Evolutionary conservation across 495 filamentous ascomycete genomes (phyloP).

Genomic region (Penicillium odoratum): DNA sequence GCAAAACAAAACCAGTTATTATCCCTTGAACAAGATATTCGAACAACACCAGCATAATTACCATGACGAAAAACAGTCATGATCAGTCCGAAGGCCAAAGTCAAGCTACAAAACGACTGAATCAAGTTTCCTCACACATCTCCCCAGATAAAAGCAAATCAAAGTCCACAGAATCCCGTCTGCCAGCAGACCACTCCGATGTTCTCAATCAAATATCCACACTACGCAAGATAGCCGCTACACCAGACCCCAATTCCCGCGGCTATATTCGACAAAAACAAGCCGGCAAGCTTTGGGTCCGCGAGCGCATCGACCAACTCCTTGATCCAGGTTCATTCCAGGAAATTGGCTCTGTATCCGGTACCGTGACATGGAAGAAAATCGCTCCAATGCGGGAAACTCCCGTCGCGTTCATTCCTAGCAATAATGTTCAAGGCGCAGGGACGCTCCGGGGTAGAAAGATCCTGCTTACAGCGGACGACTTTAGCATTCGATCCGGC

Average conservation of each 20-base stretch:
- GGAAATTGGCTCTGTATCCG: constrained; percentile 60
- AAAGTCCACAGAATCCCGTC: constrained; percentile 27
- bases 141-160: constrained; percentile 20
- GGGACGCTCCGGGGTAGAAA: constrained; percentile 52
- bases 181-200: constrained; percentile 62
- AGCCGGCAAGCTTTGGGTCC: constrained; percentile 66
- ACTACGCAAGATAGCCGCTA: constrained; percentile 51
- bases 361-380: constrained; percentile 58
- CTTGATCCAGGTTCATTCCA: constrained; percentile 54
- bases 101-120: constrained; percentile 35
- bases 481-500: constrained; percentile 62
- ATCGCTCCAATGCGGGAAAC: constrained; percentile 48
- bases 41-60: constrained; percentile 6
- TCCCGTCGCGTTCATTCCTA: constrained; percentile 49
- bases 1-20: constrained; percentile 4
- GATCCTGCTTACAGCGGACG: constrained; percentile 60
- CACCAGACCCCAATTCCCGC: constrained; percentile 50
- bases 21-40: neutral
- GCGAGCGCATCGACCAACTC: constrained; percentile 56
- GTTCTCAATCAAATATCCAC: constrained; percentile 52
- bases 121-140: constrained; percentile 39
- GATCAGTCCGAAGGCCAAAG: constrained; percentile 11
- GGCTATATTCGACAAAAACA: constrained; percentile 61
- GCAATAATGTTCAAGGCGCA: constrained; percentile 55
- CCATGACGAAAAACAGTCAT: constrained; percentile 21